Evolutionary conservation across 306 rosid species (phyloP).

Genomic region (Lathyrus sativus): DNA sequence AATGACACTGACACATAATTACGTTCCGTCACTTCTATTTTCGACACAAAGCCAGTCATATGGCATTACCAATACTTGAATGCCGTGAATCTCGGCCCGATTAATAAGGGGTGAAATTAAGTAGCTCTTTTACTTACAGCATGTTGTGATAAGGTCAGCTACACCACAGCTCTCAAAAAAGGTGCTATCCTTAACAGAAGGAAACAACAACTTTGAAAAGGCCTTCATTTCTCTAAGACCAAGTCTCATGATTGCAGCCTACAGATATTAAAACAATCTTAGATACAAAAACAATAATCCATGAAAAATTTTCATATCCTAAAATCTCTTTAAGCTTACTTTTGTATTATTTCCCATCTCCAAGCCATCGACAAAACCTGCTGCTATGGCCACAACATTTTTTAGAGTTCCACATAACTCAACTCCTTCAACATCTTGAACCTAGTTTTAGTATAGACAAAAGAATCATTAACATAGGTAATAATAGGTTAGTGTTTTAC

Average conservation of each 20-base stretch:
- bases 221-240: conserved; percentile 96
- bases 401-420: conserved; percentile 96
- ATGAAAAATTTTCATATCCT: conserved; percentile 9
- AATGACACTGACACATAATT: background rate
- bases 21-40: background rate
- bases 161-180: conserved; percentile 99
- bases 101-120: background rate
- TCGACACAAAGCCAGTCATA: too few species aligned
- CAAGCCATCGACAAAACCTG: conserved; percentile 99
- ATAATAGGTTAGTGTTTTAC: background rate
- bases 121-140: conserved; percentile 76
- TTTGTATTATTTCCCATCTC: conserved; percentile 98
- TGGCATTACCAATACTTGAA: too few species aligned
- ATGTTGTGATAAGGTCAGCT: conserved; percentile 97
- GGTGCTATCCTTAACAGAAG: conserved; percentile 89
- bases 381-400: conserved; percentile 95
- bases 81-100: background rate
- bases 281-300: background rate
- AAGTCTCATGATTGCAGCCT: conserved; percentile 99
- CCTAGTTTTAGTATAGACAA: conserved; percentile 49
- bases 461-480: conserved; percentile 23
- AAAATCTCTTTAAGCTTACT: conserved; percentile 50
- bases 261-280: conserved; percentile 32
- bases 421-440: conserved; percentile 93
- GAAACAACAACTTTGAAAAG: conserved; percentile 83